Evolutionary conservation across 1,284 basidiomycete genomes (phyloP).

Genomic region (Fomitopsis schrenkii): DNA sequence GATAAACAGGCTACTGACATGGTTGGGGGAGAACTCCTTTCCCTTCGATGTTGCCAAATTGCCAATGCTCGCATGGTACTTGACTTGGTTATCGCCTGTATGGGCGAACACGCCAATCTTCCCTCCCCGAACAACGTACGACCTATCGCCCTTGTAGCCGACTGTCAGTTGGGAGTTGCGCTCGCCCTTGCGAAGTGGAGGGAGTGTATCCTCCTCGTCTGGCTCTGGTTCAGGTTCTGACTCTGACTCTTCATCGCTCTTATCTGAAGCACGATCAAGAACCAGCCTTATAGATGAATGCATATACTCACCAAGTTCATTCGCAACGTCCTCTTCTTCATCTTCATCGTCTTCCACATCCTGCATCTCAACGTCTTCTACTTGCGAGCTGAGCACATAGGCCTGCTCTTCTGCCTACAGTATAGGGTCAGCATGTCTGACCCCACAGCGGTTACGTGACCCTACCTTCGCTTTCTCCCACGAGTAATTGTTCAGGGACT

Average conservation of each 20-base stretch:
- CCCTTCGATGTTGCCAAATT: slow-evolving; percentile 81
- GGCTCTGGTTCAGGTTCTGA: slow-evolving; percentile 43
- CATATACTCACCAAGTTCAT: slow-evolving; percentile 42
- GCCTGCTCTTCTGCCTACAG: slow-evolving; percentile 70
- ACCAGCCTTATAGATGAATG: neutral
- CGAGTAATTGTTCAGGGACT: slow-evolving; percentile 70
- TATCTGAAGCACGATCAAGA: slow-evolving; percentile 15
- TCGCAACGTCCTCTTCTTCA: slow-evolving; percentile 73
- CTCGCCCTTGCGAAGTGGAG: slow-evolving; percentile 50
- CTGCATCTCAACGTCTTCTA: slow-evolving; percentile 84
- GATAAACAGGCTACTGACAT: slow-evolving; percentile 44
- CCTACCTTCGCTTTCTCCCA: slow-evolving; percentile 85
- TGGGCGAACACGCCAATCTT: slow-evolving; percentile 98
- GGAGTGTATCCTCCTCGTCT: slow-evolving; percentile 46
- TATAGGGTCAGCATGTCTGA: slow-evolving; percentile 17
- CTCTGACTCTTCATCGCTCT: slow-evolving; percentile 36
- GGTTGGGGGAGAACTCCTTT: slow-evolving; percentile 81
- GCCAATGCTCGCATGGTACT: slow-evolving; percentile 88
- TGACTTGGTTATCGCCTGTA: slow-evolving; percentile 73
- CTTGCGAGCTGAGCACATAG: slow-evolving; percentile 67
- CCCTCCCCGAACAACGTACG: slow-evolving; percentile 93
- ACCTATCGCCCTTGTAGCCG: slow-evolving; percentile 94
- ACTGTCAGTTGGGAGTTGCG: slow-evolving; percentile 89
- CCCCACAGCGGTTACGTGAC: neutral
- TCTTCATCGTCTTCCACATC: slow-evolving; percentile 71